Conservation (phyloP, 768 basidiomycete genomes). For the Hericium rajendrae region DNA sequence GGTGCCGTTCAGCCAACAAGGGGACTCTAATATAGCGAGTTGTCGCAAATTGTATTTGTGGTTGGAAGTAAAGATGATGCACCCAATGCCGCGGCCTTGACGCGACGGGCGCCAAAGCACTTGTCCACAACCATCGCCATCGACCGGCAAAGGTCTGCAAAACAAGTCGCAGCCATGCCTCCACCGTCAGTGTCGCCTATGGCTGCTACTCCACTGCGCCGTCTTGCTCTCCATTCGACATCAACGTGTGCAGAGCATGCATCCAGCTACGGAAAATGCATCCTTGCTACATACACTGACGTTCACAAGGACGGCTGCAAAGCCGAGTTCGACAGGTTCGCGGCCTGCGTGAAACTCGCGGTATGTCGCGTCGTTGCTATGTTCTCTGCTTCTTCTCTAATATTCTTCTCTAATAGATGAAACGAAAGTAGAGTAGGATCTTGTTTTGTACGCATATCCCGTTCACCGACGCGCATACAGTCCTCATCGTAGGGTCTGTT, state of each 20-base stretch:
- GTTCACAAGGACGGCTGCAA: constrained; percentile 77
- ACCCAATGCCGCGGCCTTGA: not conserved
- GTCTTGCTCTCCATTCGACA: constrained; percentile 63
- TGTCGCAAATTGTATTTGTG: too few relatives aligned
- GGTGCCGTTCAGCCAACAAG: too few relatives aligned
- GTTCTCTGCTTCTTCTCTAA: too few relatives aligned
- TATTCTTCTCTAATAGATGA: too few relatives aligned
- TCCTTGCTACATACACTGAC: constrained; percentile 74
- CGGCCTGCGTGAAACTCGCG: constrained; percentile 66
- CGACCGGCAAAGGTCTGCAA: not conserved
- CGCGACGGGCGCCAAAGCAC: not conserved
- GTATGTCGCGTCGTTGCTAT: constrained; percentile 33
- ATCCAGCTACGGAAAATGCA: constrained; percentile 78
- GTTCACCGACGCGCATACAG: too few relatives aligned
- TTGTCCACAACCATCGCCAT: not conserved
- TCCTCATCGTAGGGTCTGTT: too few relatives aligned
- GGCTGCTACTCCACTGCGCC: constrained; percentile 36
- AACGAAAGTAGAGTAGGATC: too few relatives aligned
- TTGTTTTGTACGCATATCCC: too few relatives aligned
- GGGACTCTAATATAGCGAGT: too few relatives aligned
- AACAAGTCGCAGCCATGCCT: too few relatives aligned
- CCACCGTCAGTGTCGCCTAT: constrained; percentile 4
- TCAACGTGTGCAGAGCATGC: constrained; percentile 68
- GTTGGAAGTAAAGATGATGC: too few relatives aligned
- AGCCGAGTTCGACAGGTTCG: constrained; percentile 77